Percentiles rank a stretch among this genome's conserved stretches.
phyloP scores from a whole-genome alignment of 345 rosid genomes.

The Durio zibethinus region DNA sequence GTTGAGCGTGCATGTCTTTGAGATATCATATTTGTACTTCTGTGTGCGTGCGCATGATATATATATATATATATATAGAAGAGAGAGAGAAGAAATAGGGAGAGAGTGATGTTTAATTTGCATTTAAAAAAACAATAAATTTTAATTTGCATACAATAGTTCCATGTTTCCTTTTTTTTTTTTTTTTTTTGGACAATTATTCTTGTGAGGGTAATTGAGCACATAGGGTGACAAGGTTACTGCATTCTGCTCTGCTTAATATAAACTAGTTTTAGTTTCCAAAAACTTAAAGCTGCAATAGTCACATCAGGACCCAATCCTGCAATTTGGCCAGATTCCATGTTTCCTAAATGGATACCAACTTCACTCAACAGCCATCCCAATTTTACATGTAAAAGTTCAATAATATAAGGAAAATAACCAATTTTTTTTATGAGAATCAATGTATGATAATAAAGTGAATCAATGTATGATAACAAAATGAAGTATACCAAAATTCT shows the following conservation, averaged over 20 bases:
- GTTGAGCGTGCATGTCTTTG: not conserved
- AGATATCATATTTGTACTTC: not conserved
- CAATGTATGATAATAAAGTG: not conserved
- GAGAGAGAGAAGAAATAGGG: no score
- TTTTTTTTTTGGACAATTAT: no score
- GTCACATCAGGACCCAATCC: not conserved
- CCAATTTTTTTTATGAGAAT: not conserved
- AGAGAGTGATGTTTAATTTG: no score
- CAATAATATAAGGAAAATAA: not conserved
- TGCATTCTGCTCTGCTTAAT: not conserved
- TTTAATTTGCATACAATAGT: no score
- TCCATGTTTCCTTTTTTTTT: no score
- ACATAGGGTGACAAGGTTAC: not conserved
- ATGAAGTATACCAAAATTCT: not conserved
- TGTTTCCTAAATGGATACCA: not conserved
- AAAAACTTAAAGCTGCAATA: not conserved
- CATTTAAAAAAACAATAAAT: no score
- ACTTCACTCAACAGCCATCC: not conserved
- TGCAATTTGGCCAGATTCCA: not conserved
- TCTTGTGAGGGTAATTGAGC: not conserved
- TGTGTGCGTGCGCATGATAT: no score
- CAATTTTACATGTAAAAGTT: not conserved
- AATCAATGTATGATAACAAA: no score
- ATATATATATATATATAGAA: no score
- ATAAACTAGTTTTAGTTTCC: not conserved